Percentiles rank a stretch among this genome's conserved stretches.
Evolutionary conservation across 257 asterid genomes (phyloP).

Genomic region (Capsicum baccatum): DNA sequence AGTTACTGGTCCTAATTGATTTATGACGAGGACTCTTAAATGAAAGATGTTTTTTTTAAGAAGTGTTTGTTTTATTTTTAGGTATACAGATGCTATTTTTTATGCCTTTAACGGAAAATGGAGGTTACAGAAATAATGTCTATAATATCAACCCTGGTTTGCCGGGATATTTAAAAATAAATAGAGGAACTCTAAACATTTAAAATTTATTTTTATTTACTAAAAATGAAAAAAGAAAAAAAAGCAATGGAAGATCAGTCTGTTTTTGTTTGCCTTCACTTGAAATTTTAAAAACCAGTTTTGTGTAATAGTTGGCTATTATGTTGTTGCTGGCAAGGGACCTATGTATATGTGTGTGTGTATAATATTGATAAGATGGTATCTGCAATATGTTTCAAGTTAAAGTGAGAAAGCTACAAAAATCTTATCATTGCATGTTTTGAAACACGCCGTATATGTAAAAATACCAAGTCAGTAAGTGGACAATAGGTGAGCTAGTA

Average conservation of each 20-base stretch:
- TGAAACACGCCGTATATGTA: neutral
- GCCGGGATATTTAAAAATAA: neutral
- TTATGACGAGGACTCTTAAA: neutral
- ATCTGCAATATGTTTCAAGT: neutral
- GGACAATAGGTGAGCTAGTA: neutral
- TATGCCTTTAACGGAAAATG: neutral
- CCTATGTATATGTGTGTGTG: neutral
- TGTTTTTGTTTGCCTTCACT: neutral
- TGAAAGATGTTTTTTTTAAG: neutral
- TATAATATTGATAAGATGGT: neutral
- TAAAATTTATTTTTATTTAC: neutral
- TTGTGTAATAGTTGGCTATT: neutral
- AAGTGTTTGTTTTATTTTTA: neutral
- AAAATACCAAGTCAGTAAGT: conserved; percentile 16
- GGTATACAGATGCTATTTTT: neutral
- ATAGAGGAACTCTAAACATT: neutral
- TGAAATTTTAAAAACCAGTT: neutral
- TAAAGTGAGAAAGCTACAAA: neutral
- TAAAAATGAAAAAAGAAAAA: neutral
- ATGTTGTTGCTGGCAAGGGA: conserved; percentile 1
- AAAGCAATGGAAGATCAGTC: neutral
- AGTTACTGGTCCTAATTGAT: conserved; percentile 11
- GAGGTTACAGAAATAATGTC: neutral
- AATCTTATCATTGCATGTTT: neutral
- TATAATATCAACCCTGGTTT: neutral